Evolutionary conservation across 306 rosid species (phyloP).

Genomic region (Vigna nakashimae): DNA sequence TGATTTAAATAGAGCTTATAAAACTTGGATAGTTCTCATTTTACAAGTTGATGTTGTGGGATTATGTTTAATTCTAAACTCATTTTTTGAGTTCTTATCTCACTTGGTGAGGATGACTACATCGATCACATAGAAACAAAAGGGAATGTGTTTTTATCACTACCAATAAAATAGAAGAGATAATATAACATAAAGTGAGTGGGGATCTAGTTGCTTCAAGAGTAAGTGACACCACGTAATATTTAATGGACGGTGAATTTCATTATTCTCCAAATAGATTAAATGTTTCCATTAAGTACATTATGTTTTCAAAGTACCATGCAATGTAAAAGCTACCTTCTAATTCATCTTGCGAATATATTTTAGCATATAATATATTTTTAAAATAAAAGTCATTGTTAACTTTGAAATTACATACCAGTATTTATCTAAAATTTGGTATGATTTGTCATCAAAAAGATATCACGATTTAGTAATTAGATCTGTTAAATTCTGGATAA

Average conservation of each 20-base stretch:
- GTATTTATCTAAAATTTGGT: constrained; percentile 1
- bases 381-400: neutral
- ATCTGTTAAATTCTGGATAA: neutral
- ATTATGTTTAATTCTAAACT: neutral
- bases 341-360: neutral
- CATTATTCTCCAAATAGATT: neutral
- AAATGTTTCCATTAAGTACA: neutral
- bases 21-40: neutral
- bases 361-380: neutral
- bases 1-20: neutral
- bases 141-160: neutral
- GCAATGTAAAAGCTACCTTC: neutral
- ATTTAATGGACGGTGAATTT: neutral
- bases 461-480: neutral
- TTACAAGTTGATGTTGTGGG: too few species aligned
- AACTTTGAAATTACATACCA: neutral
- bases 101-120: neutral
- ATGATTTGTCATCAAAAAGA: neutral
- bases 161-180: neutral
- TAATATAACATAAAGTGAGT: neutral
- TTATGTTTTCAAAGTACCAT: neutral
- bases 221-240: neutral
- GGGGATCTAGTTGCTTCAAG: neutral
- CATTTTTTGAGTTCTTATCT: neutral
- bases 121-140: neutral